Base-by-base conservation (phyloP, 805 yeast species). In the Brettanomyces naardenensis region DNA sequence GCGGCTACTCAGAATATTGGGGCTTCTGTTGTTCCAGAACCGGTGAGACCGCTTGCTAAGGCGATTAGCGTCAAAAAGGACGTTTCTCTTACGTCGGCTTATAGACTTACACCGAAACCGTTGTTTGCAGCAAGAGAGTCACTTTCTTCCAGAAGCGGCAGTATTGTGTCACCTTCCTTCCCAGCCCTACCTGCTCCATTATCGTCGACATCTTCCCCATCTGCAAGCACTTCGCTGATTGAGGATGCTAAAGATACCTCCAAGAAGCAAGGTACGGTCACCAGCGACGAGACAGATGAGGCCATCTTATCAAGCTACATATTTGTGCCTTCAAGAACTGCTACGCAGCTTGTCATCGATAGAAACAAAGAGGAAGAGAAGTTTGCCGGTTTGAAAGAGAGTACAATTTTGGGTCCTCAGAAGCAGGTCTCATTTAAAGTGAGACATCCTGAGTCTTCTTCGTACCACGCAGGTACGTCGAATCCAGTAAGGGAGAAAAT, bases 301-400 rank as follows among this genome's bases (percentile, higher is more conserved):
- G 81, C 85, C 4, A 80, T 85, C 43, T 58, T 82, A 42, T 65
- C 80, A 3, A 75, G 86, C n/a, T 81, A 75, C 30, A 75, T 83
- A 4, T 83, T 84, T 54, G 73, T 80, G 3, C 86, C 86, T 25
- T 69, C 75, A 36, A 62, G 65, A 30, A 71, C 69, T 41, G 66
- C 73, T 44, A 73, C 73, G 35, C 67, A 70, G 43, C 61, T 81
- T 39, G 66, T 76, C 4, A 69, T 80, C 42, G 77, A 75, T 31
- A 69, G 69, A 41, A 41, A 44, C 4, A 53, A 47, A 19, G 27
- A 42, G 17, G 31, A 27, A 13, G 49, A 43, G 17, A 44, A 46
- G 9, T 51, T 49, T 27, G 54, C 49, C 26, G 54, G 51, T 5
- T 39, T 53, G 28, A 47, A 47, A 20, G 43, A 46, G 3, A 40